phyloP scores from a whole-genome alignment of 352 stramenopile species.

The Thalassiosira exigua region DNA sequence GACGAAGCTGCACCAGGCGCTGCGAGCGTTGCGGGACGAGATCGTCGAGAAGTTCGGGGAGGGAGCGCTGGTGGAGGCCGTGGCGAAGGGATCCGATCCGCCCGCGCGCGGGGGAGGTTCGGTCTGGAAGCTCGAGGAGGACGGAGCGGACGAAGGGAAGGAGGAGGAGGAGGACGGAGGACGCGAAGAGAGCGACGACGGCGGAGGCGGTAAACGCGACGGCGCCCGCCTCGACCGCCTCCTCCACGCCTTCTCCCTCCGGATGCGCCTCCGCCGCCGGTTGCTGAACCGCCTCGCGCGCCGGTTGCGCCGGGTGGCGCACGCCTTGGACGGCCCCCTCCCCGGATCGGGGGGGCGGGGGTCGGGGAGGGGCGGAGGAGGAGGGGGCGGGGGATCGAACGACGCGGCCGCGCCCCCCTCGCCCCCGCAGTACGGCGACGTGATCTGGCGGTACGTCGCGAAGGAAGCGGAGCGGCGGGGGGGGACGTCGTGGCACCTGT shows the following conservation, averaged over 20 bases:
- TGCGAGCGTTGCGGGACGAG: slow-evolving; percentile 44
- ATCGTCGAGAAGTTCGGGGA: slow-evolving; percentile 71
- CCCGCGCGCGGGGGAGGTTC: background rate
- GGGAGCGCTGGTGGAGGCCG: slow-evolving; percentile 55
- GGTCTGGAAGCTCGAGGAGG: background rate
- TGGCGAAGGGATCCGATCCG: slow-evolving; percentile 3
- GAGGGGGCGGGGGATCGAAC: too few species aligned
- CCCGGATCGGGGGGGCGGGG: background rate
- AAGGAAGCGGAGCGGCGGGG: slow-evolving; percentile 8
- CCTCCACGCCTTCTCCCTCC: slow-evolving; percentile 60
- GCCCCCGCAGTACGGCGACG: slow-evolving; percentile 39
- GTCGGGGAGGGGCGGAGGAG: too few species aligned
- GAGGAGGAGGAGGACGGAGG: slow-evolving; percentile 1
- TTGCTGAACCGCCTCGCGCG: slow-evolving; percentile 72
- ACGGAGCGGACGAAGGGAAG: background rate
- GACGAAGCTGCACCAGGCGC: slow-evolving; percentile 55
- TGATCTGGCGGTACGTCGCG: slow-evolving; percentile 26
- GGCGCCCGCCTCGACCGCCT: slow-evolving; percentile 29
- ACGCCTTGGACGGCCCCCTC: slow-evolving; percentile 67
- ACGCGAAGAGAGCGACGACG: background rate
- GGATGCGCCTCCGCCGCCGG: slow-evolving; percentile 70
- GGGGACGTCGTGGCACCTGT: slow-evolving; percentile 7
- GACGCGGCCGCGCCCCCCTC: background rate
- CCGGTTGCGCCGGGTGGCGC: slow-evolving; percentile 65
- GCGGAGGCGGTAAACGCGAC: background rate